Percentiles rank a stretch among this genome's conserved stretches.
These are phyloP conservation scores for Tausonia pullulans DNA, from an alignment of 1,284 basidiomycete species.

Conservation along the genomic window DNA sequence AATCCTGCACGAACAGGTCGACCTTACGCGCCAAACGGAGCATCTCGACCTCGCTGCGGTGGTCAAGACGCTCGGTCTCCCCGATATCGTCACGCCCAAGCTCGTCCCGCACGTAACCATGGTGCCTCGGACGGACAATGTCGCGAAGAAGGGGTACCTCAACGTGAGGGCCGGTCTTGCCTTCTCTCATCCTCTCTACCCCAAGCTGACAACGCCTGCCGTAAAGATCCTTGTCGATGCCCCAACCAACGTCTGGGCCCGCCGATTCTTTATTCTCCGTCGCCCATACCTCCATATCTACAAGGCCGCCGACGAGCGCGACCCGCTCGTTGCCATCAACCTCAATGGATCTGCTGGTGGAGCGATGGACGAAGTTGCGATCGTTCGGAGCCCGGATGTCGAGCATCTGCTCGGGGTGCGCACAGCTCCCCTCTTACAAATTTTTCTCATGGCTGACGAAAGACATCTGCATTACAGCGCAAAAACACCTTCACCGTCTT, in stretches of 20 bases:
- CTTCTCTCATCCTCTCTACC: neutral
- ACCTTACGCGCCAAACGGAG: neutral
- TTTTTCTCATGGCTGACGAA: slow-evolving; percentile 3
- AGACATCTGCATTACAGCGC: slow-evolving; percentile 44
- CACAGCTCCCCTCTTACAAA: slow-evolving; percentile 9
- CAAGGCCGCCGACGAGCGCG: slow-evolving; percentile 62
- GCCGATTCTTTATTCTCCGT: slow-evolving; percentile 75
- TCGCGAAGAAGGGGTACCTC: slow-evolving; percentile 73
- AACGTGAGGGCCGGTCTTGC: slow-evolving; percentile 16
- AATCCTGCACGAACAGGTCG: neutral
- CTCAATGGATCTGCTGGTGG: slow-evolving; percentile 37
- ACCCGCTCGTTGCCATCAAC: slow-evolving; percentile 75
- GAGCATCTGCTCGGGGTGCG: slow-evolving; percentile 73
- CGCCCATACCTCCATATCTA: slow-evolving; percentile 86
- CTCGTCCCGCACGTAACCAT: slow-evolving; percentile 42
- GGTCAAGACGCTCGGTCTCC: neutral
- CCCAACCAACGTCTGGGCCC: slow-evolving; percentile 65
- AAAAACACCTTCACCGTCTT: slow-evolving; percentile 75
- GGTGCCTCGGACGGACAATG: slow-evolving; percentile 50
- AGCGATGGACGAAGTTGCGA: slow-evolving; percentile 49
- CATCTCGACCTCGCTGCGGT: slow-evolving; percentile 1
- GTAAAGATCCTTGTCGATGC: slow-evolving; percentile 63
- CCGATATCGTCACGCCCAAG: slow-evolving; percentile 20
- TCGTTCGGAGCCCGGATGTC: slow-evolving; percentile 76
- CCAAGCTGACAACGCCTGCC: neutral